These are phyloP conservation scores for Plenodomus tracheiphilus DNA, from an alignment of 2,329 filamentous ascomycete genomes.

Conservation along the genomic window DNA sequence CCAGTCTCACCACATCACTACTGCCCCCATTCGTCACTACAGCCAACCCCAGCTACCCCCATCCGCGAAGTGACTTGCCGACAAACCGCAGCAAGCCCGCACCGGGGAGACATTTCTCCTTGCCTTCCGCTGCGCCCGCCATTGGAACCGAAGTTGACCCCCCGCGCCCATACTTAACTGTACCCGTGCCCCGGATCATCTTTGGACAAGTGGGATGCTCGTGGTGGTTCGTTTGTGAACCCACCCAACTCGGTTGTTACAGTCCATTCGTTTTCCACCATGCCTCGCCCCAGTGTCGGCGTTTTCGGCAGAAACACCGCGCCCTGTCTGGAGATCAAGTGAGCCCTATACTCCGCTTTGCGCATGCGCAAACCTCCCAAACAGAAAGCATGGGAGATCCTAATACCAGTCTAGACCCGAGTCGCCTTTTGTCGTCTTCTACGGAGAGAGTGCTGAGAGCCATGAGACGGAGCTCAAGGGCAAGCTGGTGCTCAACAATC, in stretches of 20 bases:
- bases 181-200: conserved; percentile 12
- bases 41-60: not conserved
- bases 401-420: conserved; percentile 42
- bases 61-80: conserved; percentile 3
- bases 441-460: conserved; percentile 53
- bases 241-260: not conserved
- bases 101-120: not conserved
- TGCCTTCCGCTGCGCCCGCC: not conserved
- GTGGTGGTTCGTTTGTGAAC: conserved; percentile 10
- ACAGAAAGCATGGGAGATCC: not conserved
- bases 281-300: conserved; percentile 39
- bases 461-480: conserved; percentile 51
- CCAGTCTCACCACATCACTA: conserved; percentile 10
- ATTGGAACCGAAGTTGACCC: not conserved
- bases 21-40: too few relatives aligned
- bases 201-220: conserved; percentile 2
- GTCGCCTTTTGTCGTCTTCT: conserved; percentile 54
- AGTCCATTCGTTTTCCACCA: conserved; percentile 11
- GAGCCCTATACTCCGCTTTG: conserved; percentile 17
- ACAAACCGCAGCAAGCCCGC: not conserved
- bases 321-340: conserved; percentile 50
- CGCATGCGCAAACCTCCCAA: not conserved
- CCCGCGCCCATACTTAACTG: conserved; percentile 3
- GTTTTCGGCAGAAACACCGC: conserved; percentile 42
- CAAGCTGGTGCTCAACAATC: conserved; percentile 51